Percentiles rank a stretch among this genome's conserved stretches.
Conservation (phyloP, 2,329 filamentous ascomycete species). For the Colletotrichum cordylinicola region DNA sequence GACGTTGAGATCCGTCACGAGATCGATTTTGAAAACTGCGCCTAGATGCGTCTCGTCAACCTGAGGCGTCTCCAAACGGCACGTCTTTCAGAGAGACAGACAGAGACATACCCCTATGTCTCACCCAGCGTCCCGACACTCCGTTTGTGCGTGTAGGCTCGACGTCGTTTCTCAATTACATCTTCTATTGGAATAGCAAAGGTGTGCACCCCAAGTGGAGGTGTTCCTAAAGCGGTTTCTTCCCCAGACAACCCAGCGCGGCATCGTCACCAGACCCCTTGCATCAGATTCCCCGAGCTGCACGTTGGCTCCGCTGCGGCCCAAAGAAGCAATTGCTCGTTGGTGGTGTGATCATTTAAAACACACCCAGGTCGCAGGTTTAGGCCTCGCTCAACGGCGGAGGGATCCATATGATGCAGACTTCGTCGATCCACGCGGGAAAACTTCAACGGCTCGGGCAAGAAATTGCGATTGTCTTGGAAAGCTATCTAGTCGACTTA, state of each 20-base stretch:
- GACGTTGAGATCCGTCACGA: not conserved
- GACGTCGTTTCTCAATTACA: not conserved
- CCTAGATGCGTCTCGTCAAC: not conserved
- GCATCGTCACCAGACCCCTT: slow-evolving; percentile 9
- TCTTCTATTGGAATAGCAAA: not conserved
- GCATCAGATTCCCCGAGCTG: not conserved
- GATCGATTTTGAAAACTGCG: not conserved
- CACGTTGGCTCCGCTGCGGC: not conserved
- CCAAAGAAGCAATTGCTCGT: not conserved
- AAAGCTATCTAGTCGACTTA: not conserved
- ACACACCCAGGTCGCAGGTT: not conserved
- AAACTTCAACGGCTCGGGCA: not conserved
- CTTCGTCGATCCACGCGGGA: not conserved
- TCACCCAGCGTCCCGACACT: not conserved
- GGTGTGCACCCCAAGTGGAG: not conserved
- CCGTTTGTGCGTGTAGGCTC: not conserved
- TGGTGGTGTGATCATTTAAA: not conserved
- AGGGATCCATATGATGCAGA: not conserved
- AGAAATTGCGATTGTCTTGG: not conserved
- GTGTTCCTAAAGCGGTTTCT: not conserved
- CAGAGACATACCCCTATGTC: not conserved
- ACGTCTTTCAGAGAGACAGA: not conserved
- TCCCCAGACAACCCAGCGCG: not conserved
- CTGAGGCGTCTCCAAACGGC: not conserved
- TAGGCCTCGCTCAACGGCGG: not conserved